These are phyloP conservation scores for Yamadazyma laniorum DNA, from an alignment of 805 yeast genomes.

Conservation along the genomic window DNA sequence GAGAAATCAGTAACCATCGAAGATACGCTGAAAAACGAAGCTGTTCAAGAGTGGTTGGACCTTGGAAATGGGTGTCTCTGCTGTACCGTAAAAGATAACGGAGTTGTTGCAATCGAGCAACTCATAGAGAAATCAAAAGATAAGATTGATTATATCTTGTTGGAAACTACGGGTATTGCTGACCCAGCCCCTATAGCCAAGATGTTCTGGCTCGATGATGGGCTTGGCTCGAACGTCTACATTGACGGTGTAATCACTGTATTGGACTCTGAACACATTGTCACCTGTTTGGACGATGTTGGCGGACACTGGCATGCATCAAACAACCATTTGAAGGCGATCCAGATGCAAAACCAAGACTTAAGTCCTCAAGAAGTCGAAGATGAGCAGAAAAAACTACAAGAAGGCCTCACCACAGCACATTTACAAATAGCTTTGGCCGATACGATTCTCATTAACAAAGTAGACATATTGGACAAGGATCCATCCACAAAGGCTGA, in stretches of 20 bases:
- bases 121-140: conserved; percentile 69
- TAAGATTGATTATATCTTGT: conserved; percentile 81
- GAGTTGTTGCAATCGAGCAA: conserved; percentile 90
- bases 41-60: conserved; percentile 92
- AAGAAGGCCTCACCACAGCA: conserved; percentile 68
- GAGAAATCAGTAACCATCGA: conserved; percentile 80
- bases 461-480: conserved; percentile 53
- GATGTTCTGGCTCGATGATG: conserved; percentile 98
- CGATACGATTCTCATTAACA: conserved; percentile 77
- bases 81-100: conserved; percentile 93
- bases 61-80: conserved; percentile 96
- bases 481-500: conserved; percentile 9
- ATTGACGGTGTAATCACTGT: conserved; percentile 92
- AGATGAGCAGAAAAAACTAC: conserved; percentile 26
- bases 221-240: conserved; percentile 75
- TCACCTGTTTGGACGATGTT: conserved; percentile 62
- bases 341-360: conserved; percentile 20
- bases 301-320: conserved; percentile 69
- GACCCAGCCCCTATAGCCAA: conserved; percentile 97
- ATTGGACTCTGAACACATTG: conserved; percentile 69
- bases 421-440: conserved; percentile 89
- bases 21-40: conserved; percentile 42
- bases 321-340: conserved; percentile 24
- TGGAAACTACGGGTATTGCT: conserved; percentile 95
- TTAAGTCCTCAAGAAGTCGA: conserved; percentile 28